These are phyloP conservation scores for Rutidosis leptorrhynchoides DNA, from an alignment of 129 eudicot genomes.

Conservation along the genomic window DNA sequence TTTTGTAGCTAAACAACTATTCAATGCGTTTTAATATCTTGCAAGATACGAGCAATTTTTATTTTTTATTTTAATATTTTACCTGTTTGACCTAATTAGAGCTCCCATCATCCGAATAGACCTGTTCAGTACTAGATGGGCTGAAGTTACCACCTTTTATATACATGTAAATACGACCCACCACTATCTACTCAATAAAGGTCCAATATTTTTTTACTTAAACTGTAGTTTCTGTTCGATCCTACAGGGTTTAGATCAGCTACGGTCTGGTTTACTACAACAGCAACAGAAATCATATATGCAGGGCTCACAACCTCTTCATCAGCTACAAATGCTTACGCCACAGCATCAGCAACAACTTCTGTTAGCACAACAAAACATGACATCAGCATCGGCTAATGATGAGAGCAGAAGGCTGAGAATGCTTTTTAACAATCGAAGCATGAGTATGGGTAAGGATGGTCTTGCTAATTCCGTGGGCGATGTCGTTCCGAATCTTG, in stretches of 20 bases:
- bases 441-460: slow-evolving; percentile 69
- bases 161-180: neutral
- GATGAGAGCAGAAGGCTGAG: slow-evolving; percentile 90
- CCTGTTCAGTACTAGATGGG: neutral
- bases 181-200: neutral
- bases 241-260: slow-evolving; percentile 71
- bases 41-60: too few relatives aligned
- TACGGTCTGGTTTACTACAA: slow-evolving; percentile 84
- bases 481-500: slow-evolving; percentile 66
- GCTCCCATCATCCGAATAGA: neutral
- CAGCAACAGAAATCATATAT: slow-evolving; percentile 94
- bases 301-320: slow-evolving; percentile 88
- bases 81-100: neutral
- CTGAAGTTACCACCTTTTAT: neutral
- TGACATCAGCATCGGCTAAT: slow-evolving; percentile 70
- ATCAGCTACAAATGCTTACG: slow-evolving; percentile 85
- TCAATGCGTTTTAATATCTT: neutral
- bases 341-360: slow-evolving; percentile 98
- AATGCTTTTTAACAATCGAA: slow-evolving; percentile 74
- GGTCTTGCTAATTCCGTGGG: slow-evolving; percentile 71
- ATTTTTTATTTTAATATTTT: neutral
- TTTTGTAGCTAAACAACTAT: neutral
- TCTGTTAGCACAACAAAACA: slow-evolving; percentile 80
- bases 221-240: neutral
- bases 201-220: neutral